Evolutionary conservation across 1,284 basidiomycete genomes (phyloP), one percentile per base, ranked within the genome.

Genomic region (Cryptococcus jaspeensis): DNA sequence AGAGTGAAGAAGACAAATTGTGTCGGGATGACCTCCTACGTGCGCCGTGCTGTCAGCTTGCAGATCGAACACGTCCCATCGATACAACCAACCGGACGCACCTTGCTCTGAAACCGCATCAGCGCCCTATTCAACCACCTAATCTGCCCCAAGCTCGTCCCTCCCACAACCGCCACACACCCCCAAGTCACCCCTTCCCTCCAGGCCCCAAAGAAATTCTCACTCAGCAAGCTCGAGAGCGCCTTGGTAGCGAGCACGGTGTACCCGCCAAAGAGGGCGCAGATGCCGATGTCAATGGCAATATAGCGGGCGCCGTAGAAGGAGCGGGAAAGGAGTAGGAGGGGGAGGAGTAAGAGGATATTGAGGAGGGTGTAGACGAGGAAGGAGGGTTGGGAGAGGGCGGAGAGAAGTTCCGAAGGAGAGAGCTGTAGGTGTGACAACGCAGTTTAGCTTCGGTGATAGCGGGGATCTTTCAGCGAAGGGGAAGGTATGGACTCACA

Each of bases 241-340:
- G 90, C 94, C 72, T 99, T 98, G 1, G 95, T 98, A 0, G 91
- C 86, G 3, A 99, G 80, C 0, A 97, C 94, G 1, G 94, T 97
- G 74, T 94, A 97, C 5, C 92, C 94, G 25, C 92, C 92, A 87
- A 75, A 77, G 5, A 77, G 62, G 9, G 74, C 72, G 39, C 73
- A 75, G 4, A 71, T 66, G 35, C 91, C 91, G 15, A 98, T 83
- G 73, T 99, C 94, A 53, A 97, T 83, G 59, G 88, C 84, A 1
- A 96, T 89, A 74, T 83, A 87, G 20, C 80, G 80, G 62, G 81
- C 82, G 0, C 90, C 93, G 4, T 82, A 72, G 1, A 85, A 81
- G 0, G 88, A 89, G 2, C 88, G 78, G 0, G 82, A 81, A 1
- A 79, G 62, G n/a, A 74, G 55, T 5, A 85, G 82, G 8, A 92